Percentiles rank a stretch among this genome's conserved stretches.
Evolutionary conservation across 2,329 filamentous ascomycete genomes (phyloP).

Genomic region (Trichoderma brevicompactum): DNA sequence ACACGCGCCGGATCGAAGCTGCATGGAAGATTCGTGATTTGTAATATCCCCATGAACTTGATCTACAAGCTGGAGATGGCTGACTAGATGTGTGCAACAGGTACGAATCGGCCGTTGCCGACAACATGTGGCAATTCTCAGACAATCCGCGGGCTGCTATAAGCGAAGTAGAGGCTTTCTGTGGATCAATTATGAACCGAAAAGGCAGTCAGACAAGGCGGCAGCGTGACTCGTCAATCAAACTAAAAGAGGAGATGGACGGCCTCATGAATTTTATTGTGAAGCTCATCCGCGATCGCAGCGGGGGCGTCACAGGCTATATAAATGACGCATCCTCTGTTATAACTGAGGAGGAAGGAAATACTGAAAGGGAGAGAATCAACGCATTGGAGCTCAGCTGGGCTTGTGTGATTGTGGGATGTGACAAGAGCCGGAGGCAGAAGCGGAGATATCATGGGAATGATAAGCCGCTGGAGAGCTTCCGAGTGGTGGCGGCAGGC

Average conservation of each 20-base stretch:
- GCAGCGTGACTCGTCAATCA: conserved; percentile 56
- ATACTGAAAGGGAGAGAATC: conserved; percentile 30
- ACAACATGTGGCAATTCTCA: conserved; percentile 50
- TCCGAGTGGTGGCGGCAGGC: conserved; percentile 45
- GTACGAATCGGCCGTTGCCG: conserved; percentile 51
- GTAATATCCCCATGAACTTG: conserved; percentile 42
- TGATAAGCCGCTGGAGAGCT: conserved; percentile 40
- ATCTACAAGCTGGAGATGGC: not conserved
- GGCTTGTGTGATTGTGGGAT: conserved; percentile 43
- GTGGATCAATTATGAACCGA: conserved; percentile 59
- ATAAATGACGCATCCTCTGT: conserved; percentile 23
- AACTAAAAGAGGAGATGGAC: conserved; percentile 57
- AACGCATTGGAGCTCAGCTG: conserved; percentile 42
- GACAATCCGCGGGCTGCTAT: conserved; percentile 51
- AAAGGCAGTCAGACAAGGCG: conserved; percentile 53
- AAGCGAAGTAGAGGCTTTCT: conserved; percentile 59
- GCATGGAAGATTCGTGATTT: conserved; percentile 52
- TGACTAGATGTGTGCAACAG: conserved; percentile 41
- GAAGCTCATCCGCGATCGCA: conserved; percentile 38
- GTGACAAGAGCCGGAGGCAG: conserved; percentile 24
- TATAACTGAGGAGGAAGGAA: not conserved
- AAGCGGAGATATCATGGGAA: conserved; percentile 25
- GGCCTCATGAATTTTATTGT: conserved; percentile 50
- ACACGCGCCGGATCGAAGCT: conserved; percentile 42
- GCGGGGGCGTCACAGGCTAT: not conserved